phyloP scores from a whole-genome alignment of 2,329 filamentous ascomycete genomes.

The Dactylellina haptotyla region DNA sequence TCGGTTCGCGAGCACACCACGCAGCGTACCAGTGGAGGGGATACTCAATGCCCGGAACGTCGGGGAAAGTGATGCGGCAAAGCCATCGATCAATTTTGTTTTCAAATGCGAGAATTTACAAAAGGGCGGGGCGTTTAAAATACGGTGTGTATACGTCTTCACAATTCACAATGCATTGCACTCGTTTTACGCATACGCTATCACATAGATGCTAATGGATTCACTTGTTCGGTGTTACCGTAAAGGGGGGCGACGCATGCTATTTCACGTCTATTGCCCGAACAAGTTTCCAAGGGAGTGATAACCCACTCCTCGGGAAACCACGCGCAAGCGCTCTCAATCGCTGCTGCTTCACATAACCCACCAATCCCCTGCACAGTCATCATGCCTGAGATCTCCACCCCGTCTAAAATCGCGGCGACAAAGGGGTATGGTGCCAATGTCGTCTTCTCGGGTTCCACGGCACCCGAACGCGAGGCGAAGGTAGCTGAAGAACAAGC shows the following conservation, averaged over 20 bases:
- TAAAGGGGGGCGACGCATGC: slow-evolving; percentile 43
- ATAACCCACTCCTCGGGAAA: slow-evolving; percentile 72
- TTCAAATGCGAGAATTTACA: slow-evolving; percentile 98
- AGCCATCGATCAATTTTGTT: slow-evolving; percentile 77
- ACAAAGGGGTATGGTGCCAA: slow-evolving; percentile 80
- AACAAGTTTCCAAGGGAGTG: slow-evolving; percentile 33
- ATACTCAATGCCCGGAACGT: slow-evolving; percentile 65
- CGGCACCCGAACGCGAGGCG: slow-evolving; percentile 81
- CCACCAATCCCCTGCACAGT: slow-evolving; percentile 78
- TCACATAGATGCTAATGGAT: slow-evolving; percentile 69
- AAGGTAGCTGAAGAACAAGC: slow-evolving; percentile 72
- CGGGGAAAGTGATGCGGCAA: slow-evolving; percentile 68
- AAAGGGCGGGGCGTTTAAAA: slow-evolving; percentile 91
- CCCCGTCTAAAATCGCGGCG: slow-evolving; percentile 85
- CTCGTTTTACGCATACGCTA: neutral
- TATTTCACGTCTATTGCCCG: slow-evolving; percentile 1
- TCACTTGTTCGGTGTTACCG: neutral
- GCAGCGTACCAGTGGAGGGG: slow-evolving; percentile 67
- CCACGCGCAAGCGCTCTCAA: slow-evolving; percentile 89
- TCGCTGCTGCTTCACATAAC: slow-evolving; percentile 73
- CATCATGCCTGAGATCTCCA: slow-evolving; percentile 88
- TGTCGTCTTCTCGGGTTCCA: slow-evolving; percentile 84
- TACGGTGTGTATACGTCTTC: slow-evolving; percentile 75
- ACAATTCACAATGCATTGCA: neutral
- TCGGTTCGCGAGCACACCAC: slow-evolving; percentile 76